Base-by-base conservation (phyloP, 192 early-diverging fungal species). In the Cetraspora pellucida region DNA sequence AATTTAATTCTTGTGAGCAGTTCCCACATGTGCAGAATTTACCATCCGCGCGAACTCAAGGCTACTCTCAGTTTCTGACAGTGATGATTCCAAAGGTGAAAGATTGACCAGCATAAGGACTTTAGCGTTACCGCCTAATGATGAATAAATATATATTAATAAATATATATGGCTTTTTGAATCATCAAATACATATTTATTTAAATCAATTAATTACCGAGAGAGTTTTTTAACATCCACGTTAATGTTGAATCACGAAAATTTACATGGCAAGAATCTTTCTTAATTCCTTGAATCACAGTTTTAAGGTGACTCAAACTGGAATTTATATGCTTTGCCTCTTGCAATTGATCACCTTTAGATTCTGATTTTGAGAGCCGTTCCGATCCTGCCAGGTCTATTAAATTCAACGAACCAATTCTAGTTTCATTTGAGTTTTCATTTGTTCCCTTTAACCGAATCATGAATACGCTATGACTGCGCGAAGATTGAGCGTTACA, bases 41-140 rank as follows among this genome's bases (percentile, higher is more conserved):
- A 30, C 66, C 11, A 10, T 11, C 6, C 21, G 43, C 1, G 28
- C 66, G 47, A 68, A 68, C 10, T 44, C 23, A 14, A 68, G 31
- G 47, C 66, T 68, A 23, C 45, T 68, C 47, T 68, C 45, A 1
- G 93, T 96, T 80, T 99, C 97, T 44, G 87, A 83, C 49, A 95
- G 87, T 81, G 90, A 93, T 54, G 83, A 81, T n/a, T 86, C 77
- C 59, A 93, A 80, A n/a, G 97, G 97, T 23, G 90, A 93, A 44
- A 99, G 88, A 69, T 97, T 97, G 17, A 99, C 97, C 91, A 99
- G 97, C 97, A 99, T 99, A 21, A 98, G 87, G 11, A 96, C 97
- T 82, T 99, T 99, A 79, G 92, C 93, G 77, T 97, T 98, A 19
- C 97, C 97, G 50, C 94, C 93, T 14, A 93, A 74, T 1, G 87